A percentile compares a stretch with the other conserved stretches of the same genome.
Conservation (phyloP, 441 rosid species). For the Erodium trifolium region DNA sequence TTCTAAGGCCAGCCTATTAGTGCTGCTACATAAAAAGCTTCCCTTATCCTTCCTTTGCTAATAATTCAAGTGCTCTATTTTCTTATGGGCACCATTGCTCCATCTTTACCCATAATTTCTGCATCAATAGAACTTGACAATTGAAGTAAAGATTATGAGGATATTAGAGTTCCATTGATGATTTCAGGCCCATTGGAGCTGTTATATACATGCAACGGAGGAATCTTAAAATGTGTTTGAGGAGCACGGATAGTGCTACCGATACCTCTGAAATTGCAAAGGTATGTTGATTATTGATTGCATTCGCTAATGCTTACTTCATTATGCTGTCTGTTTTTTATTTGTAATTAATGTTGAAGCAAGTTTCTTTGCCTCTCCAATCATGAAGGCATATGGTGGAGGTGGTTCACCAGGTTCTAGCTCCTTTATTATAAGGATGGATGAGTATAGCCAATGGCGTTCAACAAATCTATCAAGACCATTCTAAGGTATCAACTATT, state of each 20-base stretch:
- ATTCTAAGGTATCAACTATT: constrained; percentile 16
- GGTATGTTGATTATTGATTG: constrained; percentile 30
- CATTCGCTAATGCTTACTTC: constrained; percentile 4
- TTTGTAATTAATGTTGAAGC: background rate
- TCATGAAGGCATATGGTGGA: constrained; percentile 69
- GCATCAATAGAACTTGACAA: background rate
- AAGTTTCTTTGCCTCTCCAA: constrained; percentile 11
- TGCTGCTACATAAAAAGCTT: background rate
- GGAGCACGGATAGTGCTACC: constrained; percentile 47
- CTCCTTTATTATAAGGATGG: constrained; percentile 79
- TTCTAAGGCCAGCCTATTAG: background rate
- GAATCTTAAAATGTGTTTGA: constrained; percentile 68
- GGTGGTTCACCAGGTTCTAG: constrained; percentile 63
- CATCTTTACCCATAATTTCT: background rate
- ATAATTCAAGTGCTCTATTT: background rate
- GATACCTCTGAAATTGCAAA: constrained; percentile 75
- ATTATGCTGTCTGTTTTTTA: constrained; percentile 8
- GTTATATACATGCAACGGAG: constrained; percentile 54
- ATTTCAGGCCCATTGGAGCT: constrained; percentile 69
- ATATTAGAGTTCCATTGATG: constrained; percentile 8
- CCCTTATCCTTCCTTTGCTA: background rate
- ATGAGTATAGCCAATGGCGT: constrained; percentile 65
- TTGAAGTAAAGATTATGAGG: background rate
- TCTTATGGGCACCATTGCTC: background rate
- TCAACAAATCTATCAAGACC: constrained; percentile 12